These are phyloP conservation scores for Blastosporella zonata DNA, from an alignment of 1,284 basidiomycete species.

Conservation along the genomic window DNA sequence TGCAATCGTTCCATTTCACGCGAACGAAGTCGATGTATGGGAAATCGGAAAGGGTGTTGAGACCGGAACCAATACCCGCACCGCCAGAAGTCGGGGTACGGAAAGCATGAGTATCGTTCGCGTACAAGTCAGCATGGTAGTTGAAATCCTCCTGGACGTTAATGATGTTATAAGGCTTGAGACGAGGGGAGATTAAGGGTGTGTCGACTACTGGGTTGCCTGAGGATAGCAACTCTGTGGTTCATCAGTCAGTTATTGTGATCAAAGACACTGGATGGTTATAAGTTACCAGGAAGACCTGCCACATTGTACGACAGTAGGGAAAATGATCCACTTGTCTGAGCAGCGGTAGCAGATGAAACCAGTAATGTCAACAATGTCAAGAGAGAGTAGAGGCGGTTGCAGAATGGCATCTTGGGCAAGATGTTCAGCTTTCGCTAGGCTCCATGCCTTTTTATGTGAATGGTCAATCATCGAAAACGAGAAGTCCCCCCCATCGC, in stretches of 20 bases:
- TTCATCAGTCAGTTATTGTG: not conserved
- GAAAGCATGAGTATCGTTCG: conserved; percentile 31
- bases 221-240: conserved; percentile 28
- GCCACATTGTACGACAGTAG: conserved; percentile 34
- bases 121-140: conserved; percentile 35
- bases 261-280: not conserved
- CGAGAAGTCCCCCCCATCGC: not conserved
- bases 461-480: not conserved
- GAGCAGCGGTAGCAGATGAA: conserved; percentile 8
- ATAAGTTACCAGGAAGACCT: conserved; percentile 28
- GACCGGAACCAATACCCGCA: conserved; percentile 33
- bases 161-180: conserved; percentile 32
- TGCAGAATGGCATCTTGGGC: conserved; percentile 1
- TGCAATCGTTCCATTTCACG: conserved; percentile 33
- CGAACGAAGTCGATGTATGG: conserved; percentile 32
- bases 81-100: conserved; percentile 37
- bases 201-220: conserved; percentile 31
- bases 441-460: conserved; percentile 4
- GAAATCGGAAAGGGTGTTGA: conserved; percentile 38
- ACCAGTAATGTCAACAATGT: not conserved
- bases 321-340: conserved; percentile 23
- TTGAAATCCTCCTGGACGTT: conserved; percentile 42
- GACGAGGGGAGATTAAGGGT: conserved; percentile 30
- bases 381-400: not conserved
- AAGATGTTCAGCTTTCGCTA: not conserved